Evolutionary conservation across 2,329 filamentous ascomycete genomes (phyloP).

Genomic region (Dactylellina cionopaga): DNA sequence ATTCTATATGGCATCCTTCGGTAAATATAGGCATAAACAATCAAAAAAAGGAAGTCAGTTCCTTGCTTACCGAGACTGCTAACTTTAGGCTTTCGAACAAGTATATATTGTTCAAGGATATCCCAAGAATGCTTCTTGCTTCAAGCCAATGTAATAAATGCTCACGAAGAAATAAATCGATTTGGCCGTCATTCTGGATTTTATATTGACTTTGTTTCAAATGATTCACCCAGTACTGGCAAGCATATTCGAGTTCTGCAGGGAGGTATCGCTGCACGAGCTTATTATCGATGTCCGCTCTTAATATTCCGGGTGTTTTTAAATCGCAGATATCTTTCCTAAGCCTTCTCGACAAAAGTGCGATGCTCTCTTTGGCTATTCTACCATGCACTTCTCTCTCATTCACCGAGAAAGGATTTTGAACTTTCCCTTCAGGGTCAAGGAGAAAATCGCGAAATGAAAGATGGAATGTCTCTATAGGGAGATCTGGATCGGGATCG

Average conservation of each 20-base stretch:
- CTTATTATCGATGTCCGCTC: slow-evolving; percentile 54
- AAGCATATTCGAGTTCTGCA: slow-evolving; percentile 58
- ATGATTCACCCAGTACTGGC: neutral
- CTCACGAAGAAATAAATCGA: neutral
- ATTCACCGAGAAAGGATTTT: slow-evolving; percentile 29
- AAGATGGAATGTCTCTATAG: slow-evolving; percentile 8
- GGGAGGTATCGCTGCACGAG: slow-evolving; percentile 56
- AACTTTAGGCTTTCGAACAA: neutral
- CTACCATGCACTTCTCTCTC: neutral
- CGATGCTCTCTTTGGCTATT: too few species aligned
- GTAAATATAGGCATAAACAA: too few species aligned
- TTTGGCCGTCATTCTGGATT: neutral
- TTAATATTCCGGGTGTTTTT: slow-evolving; percentile 55
- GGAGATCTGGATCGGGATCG: neutral
- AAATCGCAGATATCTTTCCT: too few species aligned
- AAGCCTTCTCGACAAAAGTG: too few species aligned
- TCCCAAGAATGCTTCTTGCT: neutral
- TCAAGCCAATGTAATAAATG: neutral
- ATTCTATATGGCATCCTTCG: too few species aligned
- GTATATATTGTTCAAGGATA: neutral
- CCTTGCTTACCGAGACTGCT: neutral
- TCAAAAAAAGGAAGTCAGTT: neutral
- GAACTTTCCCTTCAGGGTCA: too few species aligned
- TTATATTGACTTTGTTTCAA: neutral
- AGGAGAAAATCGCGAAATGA: slow-evolving; percentile 39